Evolutionary conservation across 768 basidiomycete species (phyloP), one percentile per base, ranked within the genome.

Genomic region (Phlegmacium glaucopus): DNA sequence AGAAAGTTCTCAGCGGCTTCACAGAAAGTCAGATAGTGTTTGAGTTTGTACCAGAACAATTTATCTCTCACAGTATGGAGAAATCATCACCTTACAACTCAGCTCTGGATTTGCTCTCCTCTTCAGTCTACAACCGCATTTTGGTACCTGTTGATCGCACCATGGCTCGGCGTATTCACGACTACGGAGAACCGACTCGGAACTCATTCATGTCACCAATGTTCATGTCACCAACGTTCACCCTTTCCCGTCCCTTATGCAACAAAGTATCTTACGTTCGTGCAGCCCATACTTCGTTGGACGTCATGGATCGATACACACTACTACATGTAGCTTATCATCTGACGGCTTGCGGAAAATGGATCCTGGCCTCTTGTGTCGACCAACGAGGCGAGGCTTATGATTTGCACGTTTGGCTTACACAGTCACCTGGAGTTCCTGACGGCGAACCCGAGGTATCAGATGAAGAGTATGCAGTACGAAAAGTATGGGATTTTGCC

Each of bases 331-430:
- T 92, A 32, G 91, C 80, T 2, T 94, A 94, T 61, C 72, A 67
- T 34, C 50, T 85, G 2, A 83, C 85, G 9, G 55, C 61, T 4
- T 87, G 85, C 48, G 77, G 83, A 9, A 85, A 84, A 61, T 93
- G 90, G 91, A 71, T 92, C 6, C 60, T 89, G 13, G 80, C 80
- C n/a, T 72, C 80, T 26, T 86, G 83, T 56, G 68, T 87, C 6
- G 91, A 94, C 58, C 81, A 91, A 60, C 73, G 85, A 1, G 91
- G 89, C 2, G 88, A 93, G 60, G 80, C 76, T 12, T 80, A 86
- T 55, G 81, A 87, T 50, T 58, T 83, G 22, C 79, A 77, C 7
- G 79, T 85, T 7, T 87, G 86, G 83, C 59, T 84, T 18, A 75
- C 73, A n/a, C 77, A 79, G 36, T 73, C 75, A 6, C 64, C 61